Percentiles rank a stretch among this genome's conserved stretches.
phyloP scores from a whole-genome alignment of 1,139 yeast species.

The Blastobotrys buckinghamii region DNA sequence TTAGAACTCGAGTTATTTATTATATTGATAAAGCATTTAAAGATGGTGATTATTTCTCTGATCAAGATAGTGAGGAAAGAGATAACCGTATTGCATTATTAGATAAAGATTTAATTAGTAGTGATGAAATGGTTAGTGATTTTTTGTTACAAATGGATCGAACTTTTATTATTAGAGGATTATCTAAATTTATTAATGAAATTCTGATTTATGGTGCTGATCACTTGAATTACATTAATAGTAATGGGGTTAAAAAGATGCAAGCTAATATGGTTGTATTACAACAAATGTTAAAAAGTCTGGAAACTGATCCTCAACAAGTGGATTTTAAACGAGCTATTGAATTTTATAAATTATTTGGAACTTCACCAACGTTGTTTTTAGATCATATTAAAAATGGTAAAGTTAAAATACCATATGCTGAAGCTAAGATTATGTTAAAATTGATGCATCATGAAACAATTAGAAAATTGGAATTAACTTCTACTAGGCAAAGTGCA shows the following conservation, averaged over 20 bases:
- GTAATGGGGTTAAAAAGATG: constrained; percentile 61
- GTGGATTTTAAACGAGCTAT: constrained; percentile 56
- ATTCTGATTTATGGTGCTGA: constrained; percentile 57
- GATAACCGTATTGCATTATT: constrained; percentile 56
- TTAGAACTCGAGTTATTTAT: constrained; percentile 56
- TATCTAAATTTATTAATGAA: constrained; percentile 51
- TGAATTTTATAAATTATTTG: constrained; percentile 49
- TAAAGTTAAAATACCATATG: constrained; percentile 18
- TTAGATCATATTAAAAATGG: constrained; percentile 21
- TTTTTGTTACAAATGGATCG: constrained; percentile 29
- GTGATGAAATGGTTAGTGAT: constrained; percentile 39
- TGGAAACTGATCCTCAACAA: constrained; percentile 50
- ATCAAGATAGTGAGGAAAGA: constrained; percentile 54
- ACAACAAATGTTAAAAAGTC: constrained; percentile 68
- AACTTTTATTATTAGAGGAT: constrained; percentile 41
- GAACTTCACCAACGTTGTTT: constrained; percentile 30
- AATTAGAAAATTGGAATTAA: constrained; percentile 24
- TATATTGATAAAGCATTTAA: constrained; percentile 46
- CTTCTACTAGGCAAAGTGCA: constrained; percentile 25
- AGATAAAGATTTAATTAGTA: constrained; percentile 51
- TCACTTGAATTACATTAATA: constrained; percentile 50
- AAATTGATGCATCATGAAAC: constrained; percentile 25
- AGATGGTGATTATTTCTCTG: constrained; percentile 37
- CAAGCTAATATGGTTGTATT: constrained; percentile 63
- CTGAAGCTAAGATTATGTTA: constrained; percentile 26